These are phyloP conservation scores for Phytopythium mirpurense DNA, from an alignment of 352 stramenopile species.

Conservation along the genomic window DNA sequence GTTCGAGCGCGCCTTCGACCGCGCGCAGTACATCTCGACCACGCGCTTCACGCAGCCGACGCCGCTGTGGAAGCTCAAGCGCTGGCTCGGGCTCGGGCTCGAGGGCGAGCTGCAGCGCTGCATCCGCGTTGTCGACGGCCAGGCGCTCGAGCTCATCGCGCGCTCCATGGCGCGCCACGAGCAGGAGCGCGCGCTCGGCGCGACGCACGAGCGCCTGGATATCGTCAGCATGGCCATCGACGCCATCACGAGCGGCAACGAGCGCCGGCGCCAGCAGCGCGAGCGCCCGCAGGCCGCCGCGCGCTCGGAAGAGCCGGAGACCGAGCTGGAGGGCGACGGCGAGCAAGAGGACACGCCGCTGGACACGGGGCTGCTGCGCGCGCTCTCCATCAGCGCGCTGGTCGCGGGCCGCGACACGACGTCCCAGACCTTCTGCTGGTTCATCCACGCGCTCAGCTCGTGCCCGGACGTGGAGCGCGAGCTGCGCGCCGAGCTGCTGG, in stretches of 20 bases:
- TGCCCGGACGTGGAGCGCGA: slow-evolving; percentile 36
- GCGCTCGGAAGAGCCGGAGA: background rate
- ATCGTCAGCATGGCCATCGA: slow-evolving; percentile 9
- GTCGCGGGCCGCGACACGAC: slow-evolving; percentile 9
- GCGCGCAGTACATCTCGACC: slow-evolving; percentile 22
- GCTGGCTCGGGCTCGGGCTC: slow-evolving; percentile 14
- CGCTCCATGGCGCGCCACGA: slow-evolving; percentile 15
- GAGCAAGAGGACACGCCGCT: slow-evolving; percentile 1
- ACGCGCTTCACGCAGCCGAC: slow-evolving; percentile 8
- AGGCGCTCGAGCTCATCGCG: slow-evolving; percentile 30
- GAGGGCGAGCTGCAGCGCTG: slow-evolving; percentile 25
- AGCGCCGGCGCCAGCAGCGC: background rate
- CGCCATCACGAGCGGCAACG: slow-evolving; percentile 6
- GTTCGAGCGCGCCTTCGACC: slow-evolving; percentile 24
- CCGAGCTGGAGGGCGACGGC: background rate
- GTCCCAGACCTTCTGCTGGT: slow-evolving; percentile 39
- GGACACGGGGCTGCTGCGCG: slow-evolving; percentile 3
- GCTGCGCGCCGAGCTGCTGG: slow-evolving; percentile 38
- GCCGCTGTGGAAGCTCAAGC: slow-evolving; percentile 20
- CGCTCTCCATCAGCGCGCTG: slow-evolving; percentile 8
- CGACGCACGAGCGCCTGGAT: slow-evolving; percentile 5
- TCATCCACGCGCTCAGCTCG: slow-evolving; percentile 52
- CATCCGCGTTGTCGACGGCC: slow-evolving; percentile 32
- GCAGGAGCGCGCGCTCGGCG: background rate
- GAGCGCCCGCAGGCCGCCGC: background rate